Evolutionary conservation across 352 stramenopile genomes (phyloP).

Genomic region (Chrysophaeum taylorii): DNA sequence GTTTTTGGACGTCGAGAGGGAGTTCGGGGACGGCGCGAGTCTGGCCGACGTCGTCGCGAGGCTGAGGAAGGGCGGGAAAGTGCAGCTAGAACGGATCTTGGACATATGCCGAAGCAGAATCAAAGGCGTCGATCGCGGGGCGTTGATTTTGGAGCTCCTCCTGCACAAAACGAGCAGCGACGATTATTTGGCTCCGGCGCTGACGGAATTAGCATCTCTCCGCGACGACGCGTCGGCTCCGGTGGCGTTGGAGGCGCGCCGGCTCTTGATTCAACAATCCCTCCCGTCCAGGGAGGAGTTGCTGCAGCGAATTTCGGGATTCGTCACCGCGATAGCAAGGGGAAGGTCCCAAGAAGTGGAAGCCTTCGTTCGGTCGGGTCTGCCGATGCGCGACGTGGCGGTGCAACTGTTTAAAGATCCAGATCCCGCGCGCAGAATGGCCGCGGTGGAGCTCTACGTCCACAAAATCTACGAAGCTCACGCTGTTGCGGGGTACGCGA

Average conservation of each 20-base stretch:
- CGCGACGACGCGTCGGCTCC: conserved; percentile 62
- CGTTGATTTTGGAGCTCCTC: no score
- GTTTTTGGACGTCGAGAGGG: conserved; percentile 56
- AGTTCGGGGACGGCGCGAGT: conserved; percentile 51
- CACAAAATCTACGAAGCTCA: conserved; percentile 57
- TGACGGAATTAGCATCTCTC: conserved; percentile 70
- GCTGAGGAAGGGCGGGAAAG: conserved; percentile 76
- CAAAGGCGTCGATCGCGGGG: no score
- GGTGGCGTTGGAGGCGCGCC: conserved; percentile 71
- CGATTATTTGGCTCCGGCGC: conserved; percentile 34
- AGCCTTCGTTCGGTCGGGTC: conserved; percentile 49
- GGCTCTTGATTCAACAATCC: conserved; percentile 74
- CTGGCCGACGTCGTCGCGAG: conserved; percentile 59
- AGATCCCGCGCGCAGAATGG: conserved; percentile 43
- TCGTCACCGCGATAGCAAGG: conserved; percentile 12
- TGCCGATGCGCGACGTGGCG: conserved; percentile 53
- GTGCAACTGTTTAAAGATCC: conserved; percentile 40
- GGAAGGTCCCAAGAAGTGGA: conserved; percentile 7
- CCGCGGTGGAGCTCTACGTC: conserved; percentile 63
- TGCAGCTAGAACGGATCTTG: conserved; percentile 64
- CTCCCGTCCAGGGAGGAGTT: conserved; percentile 60
- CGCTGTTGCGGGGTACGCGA: conserved; percentile 2
- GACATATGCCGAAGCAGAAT: conserved; percentile 73
- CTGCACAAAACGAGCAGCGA: no score
- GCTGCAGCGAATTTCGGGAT: conserved; percentile 14